Base-by-base conservation (phyloP, 2,329 filamentous ascomycete species). In the Mycosphaerella arachidis region DNA sequence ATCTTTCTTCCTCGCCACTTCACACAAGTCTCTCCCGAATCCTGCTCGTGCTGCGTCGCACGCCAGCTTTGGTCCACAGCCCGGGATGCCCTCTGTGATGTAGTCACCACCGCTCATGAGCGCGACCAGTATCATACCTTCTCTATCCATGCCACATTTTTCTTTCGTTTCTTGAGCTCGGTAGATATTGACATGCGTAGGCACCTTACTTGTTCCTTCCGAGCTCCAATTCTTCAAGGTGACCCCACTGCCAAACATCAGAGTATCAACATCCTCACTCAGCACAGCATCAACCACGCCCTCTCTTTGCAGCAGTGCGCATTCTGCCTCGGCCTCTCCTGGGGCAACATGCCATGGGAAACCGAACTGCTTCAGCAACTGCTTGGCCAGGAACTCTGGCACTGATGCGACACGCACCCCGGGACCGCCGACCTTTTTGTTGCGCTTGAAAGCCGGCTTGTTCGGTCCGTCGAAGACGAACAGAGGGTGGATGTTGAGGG, bases 91-190 rank as follows among this genome's bases (percentile, higher is more conserved):
- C 57, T 91, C 90, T 0, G 92, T 90, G 0, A 93, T 80, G 68
- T 99, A 99, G 74, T 99, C 94, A 6, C 94, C 94, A 6, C 94
- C 94, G 67, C 92, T 97, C 84, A 99, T 92, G 63, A 99, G 78
- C 0, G 94, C 94, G 20, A 97, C 89, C 12, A 99, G 78, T 24
- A 97, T 88, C 92, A 99, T 96, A 0, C 92, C 93, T 63, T 94
- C 87, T 20, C 89, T 82, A 69, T 92, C 90, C 50, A 97, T 78
- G 0, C 88, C 88, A 1, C 74, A 78, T 59, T 58, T 77, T n/a
- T 76, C 74, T 67, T 80, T 80, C 0, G 86, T 83, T 40, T 82
- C 79, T 10, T 81, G 74, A 0, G 84, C 84, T 58, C 91, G 85
- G 72, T 96, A 95, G 52, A 95, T 78, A 48, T 88, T 90, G 56